Evolutionary conservation across 2,329 filamentous ascomycete species (phyloP), one percentile per base, ranked within the genome.

Genomic region (Furcasterigmium furcatum): DNA sequence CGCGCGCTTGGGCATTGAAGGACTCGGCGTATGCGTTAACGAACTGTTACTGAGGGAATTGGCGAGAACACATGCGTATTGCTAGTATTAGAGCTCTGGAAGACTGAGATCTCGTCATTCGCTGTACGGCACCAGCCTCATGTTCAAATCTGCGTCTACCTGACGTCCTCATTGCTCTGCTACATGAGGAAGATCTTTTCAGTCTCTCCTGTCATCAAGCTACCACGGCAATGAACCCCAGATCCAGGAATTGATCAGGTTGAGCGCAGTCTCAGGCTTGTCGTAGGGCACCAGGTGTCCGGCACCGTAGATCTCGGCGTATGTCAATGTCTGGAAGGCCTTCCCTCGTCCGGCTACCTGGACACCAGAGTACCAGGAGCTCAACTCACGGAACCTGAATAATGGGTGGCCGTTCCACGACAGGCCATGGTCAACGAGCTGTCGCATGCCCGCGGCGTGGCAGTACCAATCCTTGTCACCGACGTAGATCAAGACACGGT

Each of bases 381-480:
- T 14, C 19, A 35, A 25, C 22, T 45, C 38, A 13, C 30, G 38
- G 9, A 45, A 45, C 16, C 44, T 36, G 22, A 45, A 45, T 13
- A 45, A 35, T n/a, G 44, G 44, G 19, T 35, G 36, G 4, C 44
- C 44, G 4, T 40, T 16, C 44, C 44, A 45, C 3, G 29, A 21
- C n/a, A 45, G 38, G 6, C 44, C 44, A 19, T 45, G 38, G 16
- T 41, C 34, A 4, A 45, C 30, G n/a, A 45, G 30, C 5, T 38
- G 18, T 9, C 38, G 18, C 44, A 45, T 45, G 8, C 44, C 44
- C 21, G 44, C 38, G 22, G 44, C 44, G n/a, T 45, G 40, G 38
- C 44, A 45, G 14, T 41, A 45, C n/a, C 40, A 20, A 7, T 45
- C 44, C 21, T 45, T 45, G 30, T 45, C 44, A 20, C 38, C 44